Evolutionary conservation across 2,329 filamentous ascomycete species (phyloP).

Genomic region (Penicillium decumbens): DNA sequence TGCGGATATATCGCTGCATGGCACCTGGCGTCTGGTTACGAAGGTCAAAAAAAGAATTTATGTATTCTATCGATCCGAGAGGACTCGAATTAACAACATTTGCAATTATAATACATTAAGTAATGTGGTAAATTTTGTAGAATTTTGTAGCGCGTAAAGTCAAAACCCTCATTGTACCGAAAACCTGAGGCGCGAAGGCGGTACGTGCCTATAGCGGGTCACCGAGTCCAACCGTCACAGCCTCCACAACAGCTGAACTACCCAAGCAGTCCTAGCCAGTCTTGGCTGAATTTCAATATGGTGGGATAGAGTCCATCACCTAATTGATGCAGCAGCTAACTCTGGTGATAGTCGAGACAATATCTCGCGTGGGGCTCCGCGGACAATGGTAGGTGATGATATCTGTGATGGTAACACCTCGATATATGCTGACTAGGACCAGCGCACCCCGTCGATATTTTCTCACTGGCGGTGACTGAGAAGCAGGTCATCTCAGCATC

Average conservation of each 20-base stretch:
- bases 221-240: neutral
- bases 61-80: neutral
- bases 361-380: conserved; percentile 90
- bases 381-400: conserved; percentile 63
- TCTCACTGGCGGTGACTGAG: conserved; percentile 71
- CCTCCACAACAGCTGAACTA: neutral
- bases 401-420: conserved; percentile 20
- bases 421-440: conserved; percentile 25
- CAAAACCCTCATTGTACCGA: neutral
- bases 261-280: neutral
- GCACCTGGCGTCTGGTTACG: conserved; percentile 36
- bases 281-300: conserved; percentile 16
- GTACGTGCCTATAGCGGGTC: neutral
- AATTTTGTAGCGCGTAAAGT: neutral
- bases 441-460: conserved; percentile 84
- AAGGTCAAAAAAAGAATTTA: conserved; percentile 8
- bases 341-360: conserved; percentile 75
- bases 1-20: conserved; percentile 34
- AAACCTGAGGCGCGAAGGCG: neutral
- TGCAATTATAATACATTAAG: neutral
- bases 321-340: conserved; percentile 9
- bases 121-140: neutral
- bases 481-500: conserved; percentile 75
- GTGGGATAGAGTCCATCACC: conserved; percentile 9
- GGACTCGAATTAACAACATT: neutral